Evolutionary conservation across 805 yeast genomes (phyloP), one percentile per base, ranked within the genome.

Genomic region (Pichia phayaonensis): DNA sequence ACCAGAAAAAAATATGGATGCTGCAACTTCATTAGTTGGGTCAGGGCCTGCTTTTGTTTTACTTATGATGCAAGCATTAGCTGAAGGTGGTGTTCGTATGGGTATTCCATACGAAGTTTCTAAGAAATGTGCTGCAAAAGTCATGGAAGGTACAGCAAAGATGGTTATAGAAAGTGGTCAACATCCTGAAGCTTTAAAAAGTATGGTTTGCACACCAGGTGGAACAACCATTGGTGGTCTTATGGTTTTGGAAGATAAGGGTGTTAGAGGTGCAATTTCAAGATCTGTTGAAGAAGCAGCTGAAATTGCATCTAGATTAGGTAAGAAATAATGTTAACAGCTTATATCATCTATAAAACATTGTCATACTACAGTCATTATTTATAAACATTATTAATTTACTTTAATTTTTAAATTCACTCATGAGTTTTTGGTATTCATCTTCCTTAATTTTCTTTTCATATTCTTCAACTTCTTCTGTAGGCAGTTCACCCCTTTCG

Each of bases 161-260:
- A 86, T 94, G 97, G 90, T 84, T 1, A 77, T 83, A 55, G 79
- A 80, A 57, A 83, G 90, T 12, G 90, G 88, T 3, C 80, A 75
- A 42, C 97, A 92, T 62, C 99, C 99, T 12, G 92, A 94, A 20
- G 88, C 79, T 13, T 76, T 94, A 65, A 87, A 87, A 64, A 82
- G 86, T 64, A 84, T 83, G 59, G 94, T 94, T 10, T 90, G 97
- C 64, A 94, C 99, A 0, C 99, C 99, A 23, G 99, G 94, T 29
- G 99, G 99, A 34, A 90, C 97, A 46, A 94, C 99, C 4, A 94
- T 94, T 65, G 96, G 96, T 11, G 99, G 99, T 0, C 72, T 94
- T 52, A 76, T 92, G 67, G 88, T 83, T 56, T 81, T 94, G 84
- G 99, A 94, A 72, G 96, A 89, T 58, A 81, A 80, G 45, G 95